Base-by-base conservation (phyloP, 306 rosid genomes). In the Vigna unguiculata region DNA sequence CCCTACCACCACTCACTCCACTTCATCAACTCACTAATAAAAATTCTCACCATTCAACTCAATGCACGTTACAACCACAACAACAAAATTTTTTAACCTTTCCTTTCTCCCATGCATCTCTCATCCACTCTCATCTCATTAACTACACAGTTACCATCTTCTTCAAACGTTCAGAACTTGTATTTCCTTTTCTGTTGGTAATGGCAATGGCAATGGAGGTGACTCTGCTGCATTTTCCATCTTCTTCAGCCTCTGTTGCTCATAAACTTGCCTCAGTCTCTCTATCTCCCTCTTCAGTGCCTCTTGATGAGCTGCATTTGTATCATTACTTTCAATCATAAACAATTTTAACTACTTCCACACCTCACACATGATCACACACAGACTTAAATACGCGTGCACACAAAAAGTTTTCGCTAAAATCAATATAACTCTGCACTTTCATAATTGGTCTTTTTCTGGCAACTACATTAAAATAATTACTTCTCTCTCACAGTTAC, bases 271-370 rank as follows among this genome's bases (percentile, higher is more conserved):
- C 80, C 97, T 86, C 51, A 95, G 81, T 83, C 99, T 92, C 79
- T 95, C 97, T 83, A 95, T 92, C 83, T 95, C 99, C 78, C 93
- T 92, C 91, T 92, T 95, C 69, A 95, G 71, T 77, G 99, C 97
- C 61, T 90, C 99, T 86, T 95, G 99, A 87, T 95, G 99, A 73
- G 98, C 98, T 94, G 88, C 90, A 85, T 59, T 9, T 4, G 48
- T 9, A 34, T 80, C 16, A 24, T 57, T 9, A 41, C 20, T 51
- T 34, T 14, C 67, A 46, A 76, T 78, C 74, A 32, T 69, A 65
- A 82, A 48, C 30, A 52, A 60, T 67, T 61, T 10, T 40, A 24
- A 57, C 78, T 63, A 55, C 48, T 46, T 10, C 48, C 78, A 64
- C 77, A 82, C 83, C 58, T 9, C 65, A 69, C 88, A 76, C 78